Conservation (phyloP, 306 rosid species). For the Malus sieversii region DNA sequence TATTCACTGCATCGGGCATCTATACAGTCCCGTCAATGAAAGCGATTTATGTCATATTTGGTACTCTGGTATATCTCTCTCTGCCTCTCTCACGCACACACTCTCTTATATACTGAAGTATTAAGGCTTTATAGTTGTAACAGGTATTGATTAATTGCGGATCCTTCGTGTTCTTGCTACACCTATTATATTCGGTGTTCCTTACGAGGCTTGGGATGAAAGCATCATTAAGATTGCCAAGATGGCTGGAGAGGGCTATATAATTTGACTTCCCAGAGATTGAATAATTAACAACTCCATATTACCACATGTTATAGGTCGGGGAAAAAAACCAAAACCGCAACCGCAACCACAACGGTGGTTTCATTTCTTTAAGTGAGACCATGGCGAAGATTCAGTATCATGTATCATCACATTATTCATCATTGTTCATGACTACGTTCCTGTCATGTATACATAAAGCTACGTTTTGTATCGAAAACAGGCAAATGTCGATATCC, state of each 20-base stretch:
- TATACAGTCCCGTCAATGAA: slow-evolving; percentile 73
- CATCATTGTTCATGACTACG: background rate
- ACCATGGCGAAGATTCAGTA: background rate
- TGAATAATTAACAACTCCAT: background rate
- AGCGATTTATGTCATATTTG: slow-evolving; percentile 55
- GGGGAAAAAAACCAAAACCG: background rate
- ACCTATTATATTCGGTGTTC: slow-evolving; percentile 72
- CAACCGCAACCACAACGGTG: no score
- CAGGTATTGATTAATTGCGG: slow-evolving; percentile 75
- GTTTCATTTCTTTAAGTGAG: background rate
- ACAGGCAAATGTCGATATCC: background rate
- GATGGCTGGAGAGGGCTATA: slow-evolving; percentile 79
- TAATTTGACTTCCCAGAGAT: background rate
- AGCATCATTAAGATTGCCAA: slow-evolving; percentile 72
- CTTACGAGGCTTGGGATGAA: slow-evolving; percentile 85
- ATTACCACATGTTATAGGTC: background rate
- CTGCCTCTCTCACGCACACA: background rate
- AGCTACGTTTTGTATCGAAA: background rate
- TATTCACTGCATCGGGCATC: slow-evolving; percentile 69
- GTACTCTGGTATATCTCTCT: slow-evolving; percentile 50
- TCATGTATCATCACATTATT: background rate
- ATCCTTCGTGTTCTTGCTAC: slow-evolving; percentile 77
- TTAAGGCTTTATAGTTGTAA: background rate
- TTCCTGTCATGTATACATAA: background rate
- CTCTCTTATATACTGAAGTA: background rate